phyloP scores from a whole-genome alignment of 2,329 filamentous ascomycete species.

The Aspergillus aculeatinus region DNA sequence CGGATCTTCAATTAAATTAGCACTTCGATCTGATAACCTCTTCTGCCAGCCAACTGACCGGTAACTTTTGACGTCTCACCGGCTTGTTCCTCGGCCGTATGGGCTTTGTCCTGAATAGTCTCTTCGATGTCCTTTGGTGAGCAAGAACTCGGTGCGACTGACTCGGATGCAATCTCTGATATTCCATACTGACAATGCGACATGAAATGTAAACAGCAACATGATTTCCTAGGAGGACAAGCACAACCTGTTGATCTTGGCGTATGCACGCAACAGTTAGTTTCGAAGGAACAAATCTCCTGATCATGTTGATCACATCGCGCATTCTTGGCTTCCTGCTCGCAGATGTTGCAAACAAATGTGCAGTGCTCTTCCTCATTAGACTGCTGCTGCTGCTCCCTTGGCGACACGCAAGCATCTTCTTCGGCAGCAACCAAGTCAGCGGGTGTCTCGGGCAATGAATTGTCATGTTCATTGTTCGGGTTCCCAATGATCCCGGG shows the following conservation, averaged over 20 bases:
- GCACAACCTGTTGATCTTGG: conserved; percentile 4
- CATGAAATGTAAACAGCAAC: conserved; percentile 23
- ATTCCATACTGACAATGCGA: conserved; percentile 15
- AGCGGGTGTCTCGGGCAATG: neutral
- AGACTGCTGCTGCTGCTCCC: neutral
- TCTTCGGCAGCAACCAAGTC: neutral
- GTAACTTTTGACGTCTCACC: neutral
- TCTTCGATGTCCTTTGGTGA: neutral
- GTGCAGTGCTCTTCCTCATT: neutral
- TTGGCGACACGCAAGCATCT: neutral
- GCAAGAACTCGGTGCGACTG: neutral
- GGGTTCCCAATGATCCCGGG: neutral
- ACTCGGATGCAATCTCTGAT: neutral
- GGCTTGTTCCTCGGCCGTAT: neutral
- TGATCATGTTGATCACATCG: conserved; percentile 11
- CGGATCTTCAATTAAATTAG: neutral
- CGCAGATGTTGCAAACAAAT: neutral
- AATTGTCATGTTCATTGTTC: neutral
- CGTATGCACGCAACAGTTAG: conserved; percentile 21
- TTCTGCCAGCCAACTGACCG: neutral
- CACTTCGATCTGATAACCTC: too few species aligned
- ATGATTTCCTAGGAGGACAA: conserved; percentile 18
- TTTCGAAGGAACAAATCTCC: conserved; percentile 16
- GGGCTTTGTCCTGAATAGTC: neutral
- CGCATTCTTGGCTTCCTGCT: neutral